Conservation (phyloP, 495 filamentous ascomycete genomes). For the Xylaria intraflava region DNA sequence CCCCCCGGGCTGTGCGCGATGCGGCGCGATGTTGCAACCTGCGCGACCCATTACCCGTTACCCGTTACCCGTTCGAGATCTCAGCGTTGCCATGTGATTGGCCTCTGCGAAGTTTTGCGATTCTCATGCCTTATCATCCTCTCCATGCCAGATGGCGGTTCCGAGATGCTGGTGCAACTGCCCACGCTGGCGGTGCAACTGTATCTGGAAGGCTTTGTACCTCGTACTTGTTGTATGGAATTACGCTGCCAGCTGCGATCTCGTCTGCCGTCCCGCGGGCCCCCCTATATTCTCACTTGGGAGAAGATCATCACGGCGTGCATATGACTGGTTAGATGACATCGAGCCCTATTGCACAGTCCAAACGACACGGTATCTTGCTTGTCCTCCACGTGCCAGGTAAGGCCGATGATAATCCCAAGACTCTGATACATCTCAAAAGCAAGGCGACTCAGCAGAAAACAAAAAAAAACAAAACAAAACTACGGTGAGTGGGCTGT, state of each 20-base stretch:
- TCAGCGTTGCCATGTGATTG: background rate
- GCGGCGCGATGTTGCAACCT: too few relatives aligned
- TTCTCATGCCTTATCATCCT: background rate
- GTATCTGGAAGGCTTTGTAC: background rate
- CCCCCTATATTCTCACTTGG: slow-evolving; percentile 4
- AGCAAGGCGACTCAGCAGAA: too few relatives aligned
- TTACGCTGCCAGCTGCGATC: slow-evolving; percentile 9
- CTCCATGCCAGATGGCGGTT: background rate
- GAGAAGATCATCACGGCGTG: slow-evolving; percentile 5
- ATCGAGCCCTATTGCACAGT: slow-evolving; percentile 4
- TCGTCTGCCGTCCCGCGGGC: slow-evolving; percentile 3
- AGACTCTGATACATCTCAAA: background rate
- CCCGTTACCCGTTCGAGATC: too few relatives aligned
- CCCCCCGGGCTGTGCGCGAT: too few relatives aligned
- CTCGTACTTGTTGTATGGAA: background rate
- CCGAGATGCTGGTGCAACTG: background rate
- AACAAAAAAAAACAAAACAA: background rate
- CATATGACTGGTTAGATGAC: slow-evolving; percentile 3
- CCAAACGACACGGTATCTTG: background rate
- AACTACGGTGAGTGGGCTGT: background rate
- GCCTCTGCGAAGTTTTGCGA: background rate
- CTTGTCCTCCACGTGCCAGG: background rate
- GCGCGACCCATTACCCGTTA: too few relatives aligned
- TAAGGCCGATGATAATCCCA: background rate
- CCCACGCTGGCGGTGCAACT: slow-evolving; percentile 3